phyloP scores from a whole-genome alignment of 768 basidiomycete species.

The Psilocybe tampanensis region DNA sequence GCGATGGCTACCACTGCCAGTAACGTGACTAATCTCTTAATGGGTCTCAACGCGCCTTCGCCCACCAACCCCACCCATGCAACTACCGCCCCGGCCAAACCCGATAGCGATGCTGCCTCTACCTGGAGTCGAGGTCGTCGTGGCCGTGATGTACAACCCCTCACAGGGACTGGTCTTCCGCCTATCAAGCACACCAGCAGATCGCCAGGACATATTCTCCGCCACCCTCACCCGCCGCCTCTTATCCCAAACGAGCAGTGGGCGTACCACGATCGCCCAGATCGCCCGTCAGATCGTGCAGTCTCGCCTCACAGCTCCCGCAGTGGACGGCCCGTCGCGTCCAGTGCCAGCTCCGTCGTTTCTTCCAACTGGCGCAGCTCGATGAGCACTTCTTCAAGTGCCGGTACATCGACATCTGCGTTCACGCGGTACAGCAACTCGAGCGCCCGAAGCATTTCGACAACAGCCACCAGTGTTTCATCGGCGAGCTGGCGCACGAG shows the following conservation, averaged over 20 bases:
- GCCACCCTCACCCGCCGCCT: constrained; percentile 16
- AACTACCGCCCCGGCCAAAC: background rate
- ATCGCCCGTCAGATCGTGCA: constrained; percentile 42
- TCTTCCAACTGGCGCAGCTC: constrained; percentile 83
- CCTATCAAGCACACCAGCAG: constrained; percentile 23
- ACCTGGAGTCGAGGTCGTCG: constrained; percentile 56
- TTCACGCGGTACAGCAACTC: constrained; percentile 84
- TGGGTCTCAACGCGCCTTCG: constrained; percentile 57
- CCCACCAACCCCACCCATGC: constrained; percentile 18
- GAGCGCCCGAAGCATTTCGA: constrained; percentile 73
- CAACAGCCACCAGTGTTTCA: constrained; percentile 80
- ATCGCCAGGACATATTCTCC: constrained; percentile 30
- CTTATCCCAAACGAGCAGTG: constrained; percentile 29
- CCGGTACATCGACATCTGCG: constrained; percentile 66
- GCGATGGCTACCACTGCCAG: constrained; percentile 70
- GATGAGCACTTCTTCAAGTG: constrained; percentile 68
- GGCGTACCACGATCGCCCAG: constrained; percentile 33
- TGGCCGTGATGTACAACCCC: constrained; percentile 22
- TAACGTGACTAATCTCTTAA: constrained; percentile 76
- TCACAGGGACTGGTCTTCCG: background rate
- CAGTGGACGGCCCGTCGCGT: constrained; percentile 51
- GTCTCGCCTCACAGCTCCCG: constrained; percentile 59
- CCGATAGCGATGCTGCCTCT: constrained; percentile 38
- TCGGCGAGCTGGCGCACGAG: constrained; percentile 72
- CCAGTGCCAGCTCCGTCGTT: constrained; percentile 62